A percentile compares a stretch with the other conserved stretches of the same genome.
These are phyloP conservation scores for Cladosporium colombiae DNA, from an alignment of 2,329 filamentous ascomycete species.

Conservation along the genomic window DNA sequence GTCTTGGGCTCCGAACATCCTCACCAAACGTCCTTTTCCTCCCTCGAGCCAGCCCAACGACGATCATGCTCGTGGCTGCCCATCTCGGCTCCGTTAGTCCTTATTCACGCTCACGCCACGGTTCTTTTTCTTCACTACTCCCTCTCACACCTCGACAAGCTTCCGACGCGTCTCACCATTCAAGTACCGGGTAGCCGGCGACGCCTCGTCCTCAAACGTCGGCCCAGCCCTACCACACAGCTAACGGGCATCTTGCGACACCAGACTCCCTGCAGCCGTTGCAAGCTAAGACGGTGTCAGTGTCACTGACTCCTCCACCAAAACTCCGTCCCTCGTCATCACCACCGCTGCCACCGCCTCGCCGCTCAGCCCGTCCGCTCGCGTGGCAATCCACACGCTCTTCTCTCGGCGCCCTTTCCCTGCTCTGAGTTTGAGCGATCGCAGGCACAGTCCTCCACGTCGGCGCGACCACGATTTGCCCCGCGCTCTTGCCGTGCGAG, in stretches of 20 bases:
- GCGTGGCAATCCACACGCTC: conserved; percentile 18
- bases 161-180: conserved; percentile 12
- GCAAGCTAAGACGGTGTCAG: conserved; percentile 12
- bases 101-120: conserved; percentile 7
- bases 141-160: background rate
- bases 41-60: conserved; percentile 5
- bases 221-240: conserved; percentile 16
- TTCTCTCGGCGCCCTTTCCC: conserved; percentile 19
- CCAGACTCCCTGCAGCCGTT: conserved; percentile 17
- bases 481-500: conserved; percentile 17
- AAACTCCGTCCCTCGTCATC: conserved; percentile 10
- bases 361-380: conserved; percentile 14
- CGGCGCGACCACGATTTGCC: conserved; percentile 18
- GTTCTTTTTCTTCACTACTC: conserved; percentile 16
- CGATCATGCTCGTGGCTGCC: conserved; percentile 15
- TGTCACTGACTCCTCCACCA: conserved; percentile 18
- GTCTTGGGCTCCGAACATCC: conserved; percentile 20
- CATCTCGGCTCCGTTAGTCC: conserved; percentile 11
- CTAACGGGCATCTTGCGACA: conserved; percentile 21
- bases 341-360: conserved; percentile 7
- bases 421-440: conserved; percentile 20
- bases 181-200: conserved; percentile 20
- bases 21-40: conserved; percentile 15
- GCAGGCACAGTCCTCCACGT: conserved; percentile 11
- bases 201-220: conserved; percentile 20